Conservation (phyloP, 192 early-diverging fungal genomes). For the Rhizoclosmatium sp. region DNA sequence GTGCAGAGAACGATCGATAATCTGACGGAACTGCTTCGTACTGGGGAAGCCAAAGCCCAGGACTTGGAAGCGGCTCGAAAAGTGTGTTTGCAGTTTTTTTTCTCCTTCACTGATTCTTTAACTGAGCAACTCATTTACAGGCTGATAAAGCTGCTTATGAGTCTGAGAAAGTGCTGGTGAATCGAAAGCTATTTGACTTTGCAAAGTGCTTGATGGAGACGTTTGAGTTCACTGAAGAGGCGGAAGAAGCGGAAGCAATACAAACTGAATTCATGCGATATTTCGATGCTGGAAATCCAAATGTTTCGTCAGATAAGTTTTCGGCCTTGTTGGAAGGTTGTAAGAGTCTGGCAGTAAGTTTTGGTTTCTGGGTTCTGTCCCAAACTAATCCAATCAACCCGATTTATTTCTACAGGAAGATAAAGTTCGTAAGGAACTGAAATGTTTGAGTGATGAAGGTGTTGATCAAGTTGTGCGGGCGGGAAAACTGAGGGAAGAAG, state of each 20-base stretch:
- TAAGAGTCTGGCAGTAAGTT: slow-evolving; percentile 2
- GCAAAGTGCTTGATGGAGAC: slow-evolving; percentile 7
- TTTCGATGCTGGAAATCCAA: not conserved
- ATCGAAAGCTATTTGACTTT: slow-evolving; percentile 5
- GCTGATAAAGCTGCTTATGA: not conserved
- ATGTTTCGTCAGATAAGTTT: slow-evolving; percentile 2
- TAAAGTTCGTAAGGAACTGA: not conserved
- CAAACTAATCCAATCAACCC: not conserved
- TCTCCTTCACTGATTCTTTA: not conserved
- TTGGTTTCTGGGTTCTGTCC: not conserved
- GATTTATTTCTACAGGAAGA: not conserved
- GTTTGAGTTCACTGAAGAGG: not conserved
- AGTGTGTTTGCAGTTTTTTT: not conserved
- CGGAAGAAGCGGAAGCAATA: not conserved
- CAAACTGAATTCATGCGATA: slow-evolving; percentile 8
- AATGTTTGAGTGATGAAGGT: not conserved
- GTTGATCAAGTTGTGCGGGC: not conserved
- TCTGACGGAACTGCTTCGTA: not conserved
- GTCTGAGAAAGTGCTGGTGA: not conserved
- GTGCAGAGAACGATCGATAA: not conserved
- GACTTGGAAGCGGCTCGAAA: not conserved
- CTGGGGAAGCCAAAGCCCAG: not conserved
- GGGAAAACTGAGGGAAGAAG: not conserved
- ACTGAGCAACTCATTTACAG: not conserved
- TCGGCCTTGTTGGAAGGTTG: slow-evolving; percentile 1